Conservation (phyloP, 1,284 basidiomycete genomes). For the Ganoderma multipileum region DNA sequence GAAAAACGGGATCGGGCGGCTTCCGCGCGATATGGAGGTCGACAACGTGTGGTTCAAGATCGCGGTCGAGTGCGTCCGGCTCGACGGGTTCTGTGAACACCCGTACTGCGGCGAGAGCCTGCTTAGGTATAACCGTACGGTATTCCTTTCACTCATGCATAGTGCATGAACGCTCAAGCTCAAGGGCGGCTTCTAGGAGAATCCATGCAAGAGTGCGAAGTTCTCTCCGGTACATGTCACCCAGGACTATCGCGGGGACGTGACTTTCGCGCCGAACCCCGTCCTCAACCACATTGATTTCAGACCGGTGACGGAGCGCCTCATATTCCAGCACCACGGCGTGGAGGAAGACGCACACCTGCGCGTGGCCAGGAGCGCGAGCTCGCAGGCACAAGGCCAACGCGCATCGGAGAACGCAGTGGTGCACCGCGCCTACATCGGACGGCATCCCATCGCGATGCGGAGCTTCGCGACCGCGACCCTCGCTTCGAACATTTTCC, state of each 20-base stretch:
- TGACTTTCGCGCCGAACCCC: background rate
- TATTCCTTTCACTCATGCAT: background rate
- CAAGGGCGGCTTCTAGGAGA: background rate
- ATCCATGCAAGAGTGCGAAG: background rate
- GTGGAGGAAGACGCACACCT: background rate
- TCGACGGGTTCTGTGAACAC: constrained; percentile 19
- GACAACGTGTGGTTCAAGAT: constrained; percentile 6
- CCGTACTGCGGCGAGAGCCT: constrained; percentile 15
- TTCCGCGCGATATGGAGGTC: background rate
- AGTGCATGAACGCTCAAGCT: background rate
- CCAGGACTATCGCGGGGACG: background rate
- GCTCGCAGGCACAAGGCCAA: background rate
- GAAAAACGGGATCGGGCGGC: constrained; percentile 15
- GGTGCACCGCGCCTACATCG: background rate
- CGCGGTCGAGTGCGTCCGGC: constrained; percentile 12
- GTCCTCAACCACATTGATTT: background rate
- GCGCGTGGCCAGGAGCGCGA: background rate
- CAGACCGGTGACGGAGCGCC: background rate
- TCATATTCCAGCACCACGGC: background rate
- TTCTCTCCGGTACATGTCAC: background rate
- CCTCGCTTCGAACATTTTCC: background rate
- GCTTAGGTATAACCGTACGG: background rate
- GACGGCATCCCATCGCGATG: constrained; percentile 2
- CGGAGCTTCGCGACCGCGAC: constrained; percentile 14
- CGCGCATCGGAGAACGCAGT: background rate